Conservation (phyloP, 352 stramenopile genomes). For the Phytophthora chlamydospora region DNA sequence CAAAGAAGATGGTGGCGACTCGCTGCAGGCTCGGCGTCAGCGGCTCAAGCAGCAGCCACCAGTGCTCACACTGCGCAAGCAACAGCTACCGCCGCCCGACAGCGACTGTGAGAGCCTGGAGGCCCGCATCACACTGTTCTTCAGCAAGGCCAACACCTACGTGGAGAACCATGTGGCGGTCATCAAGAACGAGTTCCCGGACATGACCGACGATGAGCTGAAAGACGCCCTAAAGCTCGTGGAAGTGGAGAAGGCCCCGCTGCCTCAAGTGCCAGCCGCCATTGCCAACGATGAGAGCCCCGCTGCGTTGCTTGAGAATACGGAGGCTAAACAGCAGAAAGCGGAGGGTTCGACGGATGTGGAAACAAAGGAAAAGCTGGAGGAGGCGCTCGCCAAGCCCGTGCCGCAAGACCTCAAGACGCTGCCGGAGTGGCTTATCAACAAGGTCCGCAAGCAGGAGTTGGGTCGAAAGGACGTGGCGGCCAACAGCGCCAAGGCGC, state of each 20-base stretch:
- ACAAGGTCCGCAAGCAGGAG: conserved; percentile 74
- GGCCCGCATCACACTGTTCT: conserved; percentile 57
- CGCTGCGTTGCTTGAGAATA: conserved; percentile 21
- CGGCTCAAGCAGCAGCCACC: conserved; percentile 34
- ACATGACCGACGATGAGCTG: conserved; percentile 42
- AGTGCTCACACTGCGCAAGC: conserved; percentile 61
- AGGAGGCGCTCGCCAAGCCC: conserved; percentile 57
- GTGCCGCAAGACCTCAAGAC: conserved; percentile 70
- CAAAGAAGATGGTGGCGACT: conserved; percentile 26
- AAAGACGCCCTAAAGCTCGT: conserved; percentile 41
- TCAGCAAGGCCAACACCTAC: conserved; percentile 39
- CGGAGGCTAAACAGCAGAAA: conserved; percentile 15
- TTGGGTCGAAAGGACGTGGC: conserved; percentile 43
- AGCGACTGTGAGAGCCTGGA: conserved; percentile 45
- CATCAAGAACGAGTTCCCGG: conserved; percentile 37
- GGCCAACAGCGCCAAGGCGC: conserved; percentile 46
- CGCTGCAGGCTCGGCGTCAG: conserved; percentile 22
- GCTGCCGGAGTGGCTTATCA: conserved; percentile 78
- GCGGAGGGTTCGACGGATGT: background rate
- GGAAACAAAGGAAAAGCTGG: conserved; percentile 39
- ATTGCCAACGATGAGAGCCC: conserved; percentile 18
- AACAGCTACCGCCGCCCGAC: conserved; percentile 38
- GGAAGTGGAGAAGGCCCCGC: conserved; percentile 39
- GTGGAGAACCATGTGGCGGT: conserved; percentile 26
- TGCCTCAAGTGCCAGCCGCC: conserved; percentile 35